Evolutionary conservation across 805 yeast genomes (phyloP), one percentile per base, ranked within the genome.

Genomic region (Cyberlindnera xylosilytica): DNA sequence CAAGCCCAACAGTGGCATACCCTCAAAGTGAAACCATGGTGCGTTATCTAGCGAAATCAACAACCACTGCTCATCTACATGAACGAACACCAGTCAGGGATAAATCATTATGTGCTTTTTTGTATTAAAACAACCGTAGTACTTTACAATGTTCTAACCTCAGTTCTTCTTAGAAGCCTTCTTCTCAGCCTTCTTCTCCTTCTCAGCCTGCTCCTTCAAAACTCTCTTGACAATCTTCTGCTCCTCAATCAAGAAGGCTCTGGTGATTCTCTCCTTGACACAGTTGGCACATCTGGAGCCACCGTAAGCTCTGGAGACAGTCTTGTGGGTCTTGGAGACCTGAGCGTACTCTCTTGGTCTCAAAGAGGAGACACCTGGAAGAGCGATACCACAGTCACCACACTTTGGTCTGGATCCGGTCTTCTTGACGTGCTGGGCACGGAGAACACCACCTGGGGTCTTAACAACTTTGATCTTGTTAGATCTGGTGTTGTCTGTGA

Each of bases 221-320:
- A 93, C 97, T 79, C 95, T 89, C 90, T 93, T 95, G 72, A 93
- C 99, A 61, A 93, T 90, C 88, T 93, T 95, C 81, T 93, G 98
- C 81, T 93, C 99, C 81, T 95, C 99, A 62, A 93, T 87, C 74
- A 93, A 85, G 89, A 93, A 93, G 69, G 99, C 97, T 80, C 99
- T 91, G 72, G 91, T 91, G 65, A 93, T 83, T 84, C 97, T 88
- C 78, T 91, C 96, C 85, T 91, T 91, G 71, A 91, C 98, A 80
- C 96, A 88, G 87, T 80, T 88, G 73, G 91, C 97, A 80, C 93
- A 88, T 81, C 86, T 85, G 69, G 87, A 83, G 74, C 99, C 99
- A 81, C 99, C 99, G 91, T 93, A 93, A 65, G 97, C 90, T 83
- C 99, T 93, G 70, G 91, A 90, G 62, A 93, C 99, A 62, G 96